Evolutionary conservation across 139 green algal species (phyloP).

Genomic region (Chlamydomonas sp.): DNA sequence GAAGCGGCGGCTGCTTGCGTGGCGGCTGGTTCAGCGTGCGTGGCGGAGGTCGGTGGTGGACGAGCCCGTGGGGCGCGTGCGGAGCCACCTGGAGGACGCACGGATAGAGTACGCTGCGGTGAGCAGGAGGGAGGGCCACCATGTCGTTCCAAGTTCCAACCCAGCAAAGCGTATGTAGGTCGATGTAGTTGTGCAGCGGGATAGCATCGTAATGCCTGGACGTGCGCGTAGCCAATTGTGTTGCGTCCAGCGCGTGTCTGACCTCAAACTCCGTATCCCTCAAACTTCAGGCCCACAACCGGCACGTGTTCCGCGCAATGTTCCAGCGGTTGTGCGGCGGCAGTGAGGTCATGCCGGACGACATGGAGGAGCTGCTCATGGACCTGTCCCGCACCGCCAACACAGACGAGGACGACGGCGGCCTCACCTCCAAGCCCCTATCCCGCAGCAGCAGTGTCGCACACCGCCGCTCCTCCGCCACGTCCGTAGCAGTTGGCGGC

Average conservation of each 20-base stretch:
- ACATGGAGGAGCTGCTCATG: constrained; percentile 39
- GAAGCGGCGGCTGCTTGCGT: constrained; percentile 10
- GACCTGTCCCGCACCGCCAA: constrained; percentile 38
- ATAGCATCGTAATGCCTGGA: too few species aligned
- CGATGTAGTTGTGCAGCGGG: too few species aligned
- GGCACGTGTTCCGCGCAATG: constrained; percentile 28
- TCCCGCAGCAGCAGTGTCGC: neutral
- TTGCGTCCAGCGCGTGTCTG: neutral
- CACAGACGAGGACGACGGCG: constrained; percentile 35
- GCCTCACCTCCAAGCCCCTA: neutral
- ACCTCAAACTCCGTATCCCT: neutral
- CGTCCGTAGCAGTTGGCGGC: too few species aligned
- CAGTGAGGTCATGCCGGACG: neutral
- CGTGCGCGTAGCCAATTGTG: too few species aligned
- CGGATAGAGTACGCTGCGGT: constrained; percentile 26
- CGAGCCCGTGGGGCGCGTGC: constrained; percentile 14
- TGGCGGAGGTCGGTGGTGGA: constrained; percentile 6
- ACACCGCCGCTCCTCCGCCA: too few species aligned
- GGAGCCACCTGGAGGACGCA: constrained; percentile 20
- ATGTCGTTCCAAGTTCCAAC: too few species aligned
- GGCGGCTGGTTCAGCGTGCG: constrained; percentile 7
- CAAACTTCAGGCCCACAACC: constrained; percentile 29
- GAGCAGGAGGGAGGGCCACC: neutral
- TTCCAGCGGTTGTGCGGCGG: constrained; percentile 18
- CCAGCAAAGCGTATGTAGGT: too few species aligned